Percentiles rank a stretch among this genome's conserved stretches.
These are phyloP conservation scores for Glomus cerebriforme DNA, from an alignment of 192 early-diverging fungal genomes.

Conservation along the genomic window DNA sequence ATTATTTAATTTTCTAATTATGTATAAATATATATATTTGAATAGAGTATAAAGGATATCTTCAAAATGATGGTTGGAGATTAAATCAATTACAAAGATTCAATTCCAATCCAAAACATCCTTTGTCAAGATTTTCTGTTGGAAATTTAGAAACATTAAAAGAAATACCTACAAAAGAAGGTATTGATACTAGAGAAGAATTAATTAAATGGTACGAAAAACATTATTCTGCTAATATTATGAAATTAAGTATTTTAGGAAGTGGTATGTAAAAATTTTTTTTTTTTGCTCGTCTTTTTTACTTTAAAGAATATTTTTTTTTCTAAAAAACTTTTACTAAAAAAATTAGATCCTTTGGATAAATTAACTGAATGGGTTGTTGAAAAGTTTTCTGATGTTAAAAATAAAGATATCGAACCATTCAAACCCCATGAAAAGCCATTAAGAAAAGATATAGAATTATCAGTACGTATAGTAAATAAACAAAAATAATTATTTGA, in stretches of 20 bases:
- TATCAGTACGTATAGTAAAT: constrained; percentile 50
- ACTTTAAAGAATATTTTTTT: too few relatives aligned
- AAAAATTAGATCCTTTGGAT: constrained; percentile 75
- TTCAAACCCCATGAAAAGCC: constrained; percentile 69
- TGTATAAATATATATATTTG: background rate
- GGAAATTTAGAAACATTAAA: constrained; percentile 87
- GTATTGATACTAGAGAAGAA: constrained; percentile 80
- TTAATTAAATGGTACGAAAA: constrained; percentile 85
- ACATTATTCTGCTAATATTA: constrained; percentile 95
- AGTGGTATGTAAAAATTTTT: constrained; percentile 47
- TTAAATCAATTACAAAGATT: constrained; percentile 86
- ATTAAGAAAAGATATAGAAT: constrained; percentile 72
- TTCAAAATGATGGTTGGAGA: constrained; percentile 90
- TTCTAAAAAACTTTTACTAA: background rate
- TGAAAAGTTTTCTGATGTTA: constrained; percentile 74
- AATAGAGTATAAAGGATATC: constrained; percentile 89
- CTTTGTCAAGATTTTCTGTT: constrained; percentile 89
- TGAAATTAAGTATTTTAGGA: constrained; percentile 89
- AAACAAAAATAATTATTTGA: background rate
- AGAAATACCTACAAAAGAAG: constrained; percentile 61
- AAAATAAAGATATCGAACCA: constrained; percentile 71
- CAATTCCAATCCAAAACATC: constrained; percentile 75
- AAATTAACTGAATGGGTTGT: constrained; percentile 82
- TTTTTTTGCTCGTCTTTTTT: background rate
- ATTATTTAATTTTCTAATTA: too few relatives aligned